Conservation (phyloP, 2,329 filamentous ascomycete genomes). For the Ophiostoma perfectum region DNA sequence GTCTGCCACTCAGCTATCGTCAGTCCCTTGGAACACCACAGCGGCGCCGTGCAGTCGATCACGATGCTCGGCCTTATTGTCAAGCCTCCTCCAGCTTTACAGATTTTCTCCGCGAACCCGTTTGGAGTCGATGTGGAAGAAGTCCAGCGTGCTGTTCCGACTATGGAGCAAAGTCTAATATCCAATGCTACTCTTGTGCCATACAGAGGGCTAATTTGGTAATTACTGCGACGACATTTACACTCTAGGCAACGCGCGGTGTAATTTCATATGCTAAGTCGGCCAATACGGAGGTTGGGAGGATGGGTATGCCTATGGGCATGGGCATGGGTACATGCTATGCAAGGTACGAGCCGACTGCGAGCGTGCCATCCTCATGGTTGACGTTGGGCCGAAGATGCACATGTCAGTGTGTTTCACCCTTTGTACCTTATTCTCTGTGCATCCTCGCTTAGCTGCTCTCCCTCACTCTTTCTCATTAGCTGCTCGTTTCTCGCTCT, state of each 20-base stretch:
- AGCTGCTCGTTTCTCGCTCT: background rate
- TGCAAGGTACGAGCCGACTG: constrained; percentile 8
- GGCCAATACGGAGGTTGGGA: no score
- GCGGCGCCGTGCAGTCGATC: constrained; percentile 4
- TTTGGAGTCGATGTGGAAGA: background rate
- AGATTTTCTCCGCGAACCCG: background rate
- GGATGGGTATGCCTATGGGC: no score
- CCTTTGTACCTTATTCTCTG: background rate
- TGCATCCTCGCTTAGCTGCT: background rate
- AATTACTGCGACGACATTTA: no score
- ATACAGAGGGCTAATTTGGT: no score
- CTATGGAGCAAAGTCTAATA: no score
- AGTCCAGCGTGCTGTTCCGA: background rate
- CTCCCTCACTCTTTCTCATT: background rate
- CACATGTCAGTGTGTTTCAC: constrained; percentile 6
- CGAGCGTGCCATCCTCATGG: background rate
- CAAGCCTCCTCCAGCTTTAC: no score
- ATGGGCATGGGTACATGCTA: no score
- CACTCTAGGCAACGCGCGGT: background rate
- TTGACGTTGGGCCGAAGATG: constrained; percentile 3
- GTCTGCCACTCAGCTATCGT: no score
- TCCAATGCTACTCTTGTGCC: no score
- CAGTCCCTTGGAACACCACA: no score
- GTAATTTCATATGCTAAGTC: constrained; percentile 11
- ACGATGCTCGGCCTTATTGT: background rate